A percentile compares a stretch with the other conserved stretches of the same genome.
These are phyloP conservation scores for Acer yangbiense DNA, from an alignment of 345 rosid species.

Conservation along the genomic window DNA sequence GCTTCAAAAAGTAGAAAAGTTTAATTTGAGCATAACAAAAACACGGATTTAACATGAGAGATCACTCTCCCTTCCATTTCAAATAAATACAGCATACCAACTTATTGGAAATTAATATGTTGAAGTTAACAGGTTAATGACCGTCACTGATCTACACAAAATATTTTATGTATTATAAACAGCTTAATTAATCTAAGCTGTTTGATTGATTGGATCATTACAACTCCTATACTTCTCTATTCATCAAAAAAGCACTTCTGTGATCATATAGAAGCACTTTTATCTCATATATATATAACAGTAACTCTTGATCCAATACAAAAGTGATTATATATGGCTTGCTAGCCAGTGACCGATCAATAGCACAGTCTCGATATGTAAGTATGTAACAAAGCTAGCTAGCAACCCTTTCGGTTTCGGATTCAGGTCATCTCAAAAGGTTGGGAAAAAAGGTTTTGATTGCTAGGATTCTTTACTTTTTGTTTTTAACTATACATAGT, in stretches of 20 bases:
- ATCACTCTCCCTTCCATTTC: background rate
- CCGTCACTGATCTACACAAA: background rate
- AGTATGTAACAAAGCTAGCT: background rate
- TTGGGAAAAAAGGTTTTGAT: too few species aligned
- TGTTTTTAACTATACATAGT: too few species aligned
- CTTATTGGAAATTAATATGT: background rate
- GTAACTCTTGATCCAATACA: background rate
- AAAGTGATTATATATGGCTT: slow-evolving; percentile 7
- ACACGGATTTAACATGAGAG: background rate
- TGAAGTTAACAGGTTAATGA: background rate
- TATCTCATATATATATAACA: too few species aligned
- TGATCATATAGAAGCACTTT: background rate
- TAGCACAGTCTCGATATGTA: too few species aligned
- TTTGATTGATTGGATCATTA: slow-evolving; percentile 11
- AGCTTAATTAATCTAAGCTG: background rate
- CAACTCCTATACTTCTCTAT: background rate
- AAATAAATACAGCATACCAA: slow-evolving; percentile 7
- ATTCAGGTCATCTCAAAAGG: background rate
- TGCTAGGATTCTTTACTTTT: too few species aligned
- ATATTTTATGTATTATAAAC: background rate
- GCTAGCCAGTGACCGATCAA: background rate
- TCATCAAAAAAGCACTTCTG: background rate
- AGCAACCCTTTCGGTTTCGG: background rate
- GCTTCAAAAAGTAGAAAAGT: slow-evolving; percentile 15
- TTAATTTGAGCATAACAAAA: background rate